Percentiles rank a stretch among this genome's conserved stretches.
Conservation (phyloP, 2,329 filamentous ascomycete species). For the Stenocarpella maydis region DNA sequence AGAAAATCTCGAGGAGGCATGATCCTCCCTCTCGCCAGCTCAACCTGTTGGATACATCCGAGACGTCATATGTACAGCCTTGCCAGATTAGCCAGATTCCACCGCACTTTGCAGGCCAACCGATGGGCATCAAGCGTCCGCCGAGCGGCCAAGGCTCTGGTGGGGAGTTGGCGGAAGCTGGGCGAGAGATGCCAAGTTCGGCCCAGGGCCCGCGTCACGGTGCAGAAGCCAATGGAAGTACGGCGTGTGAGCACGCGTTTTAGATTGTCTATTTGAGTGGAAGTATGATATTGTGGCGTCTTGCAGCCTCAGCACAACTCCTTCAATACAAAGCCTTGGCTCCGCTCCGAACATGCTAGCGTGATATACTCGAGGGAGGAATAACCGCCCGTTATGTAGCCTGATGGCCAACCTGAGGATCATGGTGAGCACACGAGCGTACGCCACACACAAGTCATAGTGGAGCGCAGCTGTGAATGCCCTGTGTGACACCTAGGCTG, state of each 20-base stretch:
- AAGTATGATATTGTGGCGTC: neutral
- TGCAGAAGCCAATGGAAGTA: neutral
- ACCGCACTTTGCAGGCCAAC: neutral
- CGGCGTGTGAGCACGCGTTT: conserved; percentile 3
- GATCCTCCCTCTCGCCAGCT: neutral
- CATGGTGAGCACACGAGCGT: neutral
- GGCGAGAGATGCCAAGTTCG: conserved; percentile 22
- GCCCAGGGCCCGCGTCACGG: neutral
- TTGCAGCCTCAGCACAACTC: neutral
- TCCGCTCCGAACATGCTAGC: conserved; percentile 42
- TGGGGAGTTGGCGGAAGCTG: conserved; percentile 11
- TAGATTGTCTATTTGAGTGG: neutral
- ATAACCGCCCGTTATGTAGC: neutral
- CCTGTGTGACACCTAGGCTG: neutral
- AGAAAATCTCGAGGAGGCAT: neutral
- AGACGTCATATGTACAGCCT: neutral
- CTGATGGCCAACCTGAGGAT: conserved; percentile 14
- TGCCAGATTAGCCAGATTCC: neutral
- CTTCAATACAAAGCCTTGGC: conserved; percentile 23
- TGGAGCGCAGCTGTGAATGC: neutral
- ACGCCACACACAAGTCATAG: neutral
- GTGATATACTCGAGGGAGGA: conserved; percentile 36
- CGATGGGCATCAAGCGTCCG: conserved; percentile 4
- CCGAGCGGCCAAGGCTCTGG: conserved; percentile 16
- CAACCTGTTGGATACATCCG: neutral